phyloP scores from a whole-genome alignment of 169 alveolate genomes.

The Babesia bovis region DNA sequence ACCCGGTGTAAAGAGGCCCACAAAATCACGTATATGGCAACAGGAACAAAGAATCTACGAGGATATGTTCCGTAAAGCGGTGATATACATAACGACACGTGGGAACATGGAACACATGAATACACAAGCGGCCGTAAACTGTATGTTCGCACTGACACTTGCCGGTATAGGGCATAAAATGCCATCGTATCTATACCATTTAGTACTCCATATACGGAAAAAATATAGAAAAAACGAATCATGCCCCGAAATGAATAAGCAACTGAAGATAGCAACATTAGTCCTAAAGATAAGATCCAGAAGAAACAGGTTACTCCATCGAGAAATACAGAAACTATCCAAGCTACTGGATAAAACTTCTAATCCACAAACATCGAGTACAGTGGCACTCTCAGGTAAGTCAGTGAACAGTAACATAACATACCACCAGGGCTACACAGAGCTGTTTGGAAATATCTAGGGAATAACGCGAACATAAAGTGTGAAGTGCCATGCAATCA shows the following conservation, averaged over 20 bases:
- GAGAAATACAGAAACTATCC: not conserved
- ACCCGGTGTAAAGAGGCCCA: slow-evolving; percentile 10
- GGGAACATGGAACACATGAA: not conserved
- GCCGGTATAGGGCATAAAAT: slow-evolving; percentile 10
- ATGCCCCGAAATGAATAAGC: slow-evolving; percentile 21
- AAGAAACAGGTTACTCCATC: not conserved
- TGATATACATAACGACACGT: not conserved
- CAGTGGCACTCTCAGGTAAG: too few species aligned
- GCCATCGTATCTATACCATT: not conserved
- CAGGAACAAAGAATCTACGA: not conserved
- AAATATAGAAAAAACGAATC: not conserved
- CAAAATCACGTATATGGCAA: slow-evolving; percentile 15
- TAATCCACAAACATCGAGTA: not conserved
- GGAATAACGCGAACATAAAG: not conserved
- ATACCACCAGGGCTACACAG: slow-evolving; percentile 49
- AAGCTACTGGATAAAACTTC: too few species aligned
- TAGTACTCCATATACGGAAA: not conserved
- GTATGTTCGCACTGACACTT: slow-evolving; percentile 11
- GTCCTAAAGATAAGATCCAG: not conserved
- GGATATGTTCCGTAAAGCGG: not conserved
- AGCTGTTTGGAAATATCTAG: slow-evolving; percentile 27
- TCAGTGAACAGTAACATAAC: not conserved
- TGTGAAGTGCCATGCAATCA: slow-evolving; percentile 39
- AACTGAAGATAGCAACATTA: not conserved
- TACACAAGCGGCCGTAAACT: slow-evolving; percentile 19